A percentile compares a stretch with the other conserved stretches of the same genome.
phyloP scores from a whole-genome alignment of 179 eudicot species.

The Carnegiea gigantea region DNA sequence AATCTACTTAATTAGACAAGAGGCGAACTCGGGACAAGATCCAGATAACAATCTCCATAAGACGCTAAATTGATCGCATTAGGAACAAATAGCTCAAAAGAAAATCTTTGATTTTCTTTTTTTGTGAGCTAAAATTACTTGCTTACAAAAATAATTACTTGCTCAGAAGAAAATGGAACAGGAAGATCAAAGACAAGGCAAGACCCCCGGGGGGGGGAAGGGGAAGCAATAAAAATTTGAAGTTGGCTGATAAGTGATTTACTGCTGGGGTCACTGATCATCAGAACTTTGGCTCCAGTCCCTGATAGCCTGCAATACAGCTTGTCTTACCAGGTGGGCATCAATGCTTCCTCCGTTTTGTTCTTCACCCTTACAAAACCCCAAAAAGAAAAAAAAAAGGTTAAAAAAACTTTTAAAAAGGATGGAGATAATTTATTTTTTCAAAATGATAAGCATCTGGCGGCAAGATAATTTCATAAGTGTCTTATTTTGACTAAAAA shows the following conservation, averaged over 20 bases:
- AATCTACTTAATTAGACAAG: too few species aligned
- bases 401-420: neutral
- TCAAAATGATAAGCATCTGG: too few species aligned
- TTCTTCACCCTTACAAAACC: conserved; percentile 49
- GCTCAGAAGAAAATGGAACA: neutral
- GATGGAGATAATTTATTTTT: neutral
- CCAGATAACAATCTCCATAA: too few species aligned
- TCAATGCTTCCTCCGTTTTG: conserved; percentile 50
- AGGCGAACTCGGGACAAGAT: too few species aligned
- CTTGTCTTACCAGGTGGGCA: conserved; percentile 60
- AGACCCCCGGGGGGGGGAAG: neutral
- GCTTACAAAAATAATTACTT: conserved; percentile 2
- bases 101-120: conserved; percentile 37
- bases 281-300: conserved; percentile 47
- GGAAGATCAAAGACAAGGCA: neutral
- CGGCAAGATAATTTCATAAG: too few species aligned
- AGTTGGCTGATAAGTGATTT: conserved; percentile 15
- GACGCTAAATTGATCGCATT: neutral
- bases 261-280: conserved; percentile 31
- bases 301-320: conserved; percentile 64
- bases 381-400: neutral
- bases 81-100: neutral
- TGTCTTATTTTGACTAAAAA: too few species aligned
- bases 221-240: neutral
- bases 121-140: conserved; percentile 24